phyloP scores from a whole-genome alignment of 345 rosid genomes.

The Eucalyptus viminalis region DNA sequence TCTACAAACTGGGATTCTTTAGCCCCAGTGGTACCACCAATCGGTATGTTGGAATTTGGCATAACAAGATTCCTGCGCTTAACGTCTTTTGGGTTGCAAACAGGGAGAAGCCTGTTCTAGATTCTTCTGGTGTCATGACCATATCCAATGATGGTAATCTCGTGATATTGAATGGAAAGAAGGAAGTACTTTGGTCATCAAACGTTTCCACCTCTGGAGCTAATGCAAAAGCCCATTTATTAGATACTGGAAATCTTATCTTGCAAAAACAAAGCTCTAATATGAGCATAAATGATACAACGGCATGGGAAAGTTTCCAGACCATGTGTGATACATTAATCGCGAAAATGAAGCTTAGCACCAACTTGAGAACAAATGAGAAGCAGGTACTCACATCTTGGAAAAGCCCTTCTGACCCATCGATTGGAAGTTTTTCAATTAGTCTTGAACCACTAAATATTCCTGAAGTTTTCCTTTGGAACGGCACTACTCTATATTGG shows the following conservation, averaged over 20 bases:
- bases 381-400: constrained; percentile 8
- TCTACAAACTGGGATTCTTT: constrained; percentile 45
- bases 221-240: constrained; percentile 12
- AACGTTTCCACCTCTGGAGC: constrained; percentile 3
- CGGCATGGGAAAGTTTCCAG: constrained; percentile 49
- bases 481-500: not conserved
- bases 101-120: constrained; percentile 20
- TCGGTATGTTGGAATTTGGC: constrained; percentile 51
- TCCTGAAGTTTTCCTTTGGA: not conserved
- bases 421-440: constrained; percentile 1
- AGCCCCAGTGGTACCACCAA: constrained; percentile 23
- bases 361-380: not conserved
- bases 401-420: constrained; percentile 16
- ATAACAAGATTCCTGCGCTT: not conserved
- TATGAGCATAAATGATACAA: not conserved
- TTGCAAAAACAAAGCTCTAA: constrained; percentile 6
- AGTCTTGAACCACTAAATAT: not conserved
- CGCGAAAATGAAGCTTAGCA: constrained; percentile 19
- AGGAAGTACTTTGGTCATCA: constrained; percentile 40
- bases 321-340: constrained; percentile 13
- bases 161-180: not conserved
- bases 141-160: constrained; percentile 37
- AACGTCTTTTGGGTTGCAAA: constrained; percentile 53
- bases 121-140: constrained; percentile 28
- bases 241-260: constrained; percentile 39